Conservation (phyloP, 140 eudicot species). For the Ambrosia hybrid region DNA sequence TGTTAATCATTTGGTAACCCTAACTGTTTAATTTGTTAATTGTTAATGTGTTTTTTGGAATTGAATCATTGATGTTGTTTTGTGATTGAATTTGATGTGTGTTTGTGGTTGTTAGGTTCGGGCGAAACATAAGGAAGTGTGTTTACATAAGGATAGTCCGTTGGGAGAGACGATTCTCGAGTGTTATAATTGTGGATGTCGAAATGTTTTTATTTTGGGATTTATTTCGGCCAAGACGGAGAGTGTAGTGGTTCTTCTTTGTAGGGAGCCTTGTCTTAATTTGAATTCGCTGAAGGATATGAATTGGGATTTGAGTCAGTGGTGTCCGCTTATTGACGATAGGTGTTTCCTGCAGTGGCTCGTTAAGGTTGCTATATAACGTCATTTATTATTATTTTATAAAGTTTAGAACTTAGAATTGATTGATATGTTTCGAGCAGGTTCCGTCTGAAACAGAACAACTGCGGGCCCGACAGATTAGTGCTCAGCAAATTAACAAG, state of each 20-base stretch:
- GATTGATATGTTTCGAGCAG: slow-evolving; percentile 37
- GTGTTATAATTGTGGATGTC: slow-evolving; percentile 93
- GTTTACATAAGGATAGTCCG: slow-evolving; percentile 94
- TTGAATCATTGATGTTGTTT: too few species aligned
- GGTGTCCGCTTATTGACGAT: slow-evolving; percentile 99
- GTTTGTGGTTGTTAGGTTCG: slow-evolving; percentile 53
- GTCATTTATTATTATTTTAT: neutral
- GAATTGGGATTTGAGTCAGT: slow-evolving; percentile 99
- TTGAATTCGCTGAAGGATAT: slow-evolving; percentile 90
- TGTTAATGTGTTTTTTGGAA: neutral
- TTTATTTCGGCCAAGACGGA: slow-evolving; percentile 93
- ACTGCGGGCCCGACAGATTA: slow-evolving; percentile 95
- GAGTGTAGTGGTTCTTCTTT: slow-evolving; percentile 86
- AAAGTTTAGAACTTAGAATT: neutral
- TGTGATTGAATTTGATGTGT: slow-evolving; percentile 13
- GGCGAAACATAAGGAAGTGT: slow-evolving; percentile 90
- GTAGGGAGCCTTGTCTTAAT: slow-evolving; percentile 71
- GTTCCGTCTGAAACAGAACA: slow-evolving; percentile 99
- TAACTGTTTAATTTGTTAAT: neutral
- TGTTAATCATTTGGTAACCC: slow-evolving; percentile 70
- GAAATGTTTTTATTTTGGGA: slow-evolving; percentile 86
- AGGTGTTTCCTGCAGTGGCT: slow-evolving; percentile 98
- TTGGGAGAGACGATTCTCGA: slow-evolving; percentile 90
- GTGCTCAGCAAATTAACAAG: slow-evolving; percentile 97
- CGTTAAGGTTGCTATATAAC: slow-evolving; percentile 64